Evolutionary conservation across 108 stramenopile species (phyloP).

Genomic region (Epithemia pelagica): DNA sequence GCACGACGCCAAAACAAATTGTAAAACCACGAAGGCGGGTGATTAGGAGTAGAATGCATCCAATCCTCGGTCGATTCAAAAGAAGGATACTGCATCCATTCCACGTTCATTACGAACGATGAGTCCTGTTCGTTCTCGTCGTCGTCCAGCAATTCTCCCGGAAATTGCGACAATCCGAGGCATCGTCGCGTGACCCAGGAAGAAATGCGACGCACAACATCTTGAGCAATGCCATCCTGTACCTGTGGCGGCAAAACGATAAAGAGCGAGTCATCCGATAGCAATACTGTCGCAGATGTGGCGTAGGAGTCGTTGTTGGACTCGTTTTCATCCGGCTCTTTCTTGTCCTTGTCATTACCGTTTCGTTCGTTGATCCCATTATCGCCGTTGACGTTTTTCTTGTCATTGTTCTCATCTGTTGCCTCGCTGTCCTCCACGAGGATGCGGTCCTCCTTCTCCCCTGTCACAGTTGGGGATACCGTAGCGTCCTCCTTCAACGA

Average conservation of each 20-base stretch:
- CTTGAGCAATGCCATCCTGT: neutral
- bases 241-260: neutral
- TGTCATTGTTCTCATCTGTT: too few relatives aligned
- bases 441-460: too few relatives aligned
- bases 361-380: too few relatives aligned
- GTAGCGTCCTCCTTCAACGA: too few relatives aligned
- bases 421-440: too few relatives aligned
- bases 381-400: too few relatives aligned
- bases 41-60: neutral
- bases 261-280: neutral
- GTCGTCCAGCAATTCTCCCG: neutral
- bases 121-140: neutral
- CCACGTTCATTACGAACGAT: neutral
- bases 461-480: too few relatives aligned
- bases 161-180: neutral
- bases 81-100: neutral
- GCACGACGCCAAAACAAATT: neutral
- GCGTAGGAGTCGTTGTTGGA: too few relatives aligned
- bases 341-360: too few relatives aligned
- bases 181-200: neutral
- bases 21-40: neutral
- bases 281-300: too few relatives aligned
- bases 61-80: neutral
- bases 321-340: too few relatives aligned
- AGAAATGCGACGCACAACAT: neutral